Base-by-base conservation (phyloP, 2,329 filamentous ascomycete species). In the Lecanicillium sp. region DNA sequence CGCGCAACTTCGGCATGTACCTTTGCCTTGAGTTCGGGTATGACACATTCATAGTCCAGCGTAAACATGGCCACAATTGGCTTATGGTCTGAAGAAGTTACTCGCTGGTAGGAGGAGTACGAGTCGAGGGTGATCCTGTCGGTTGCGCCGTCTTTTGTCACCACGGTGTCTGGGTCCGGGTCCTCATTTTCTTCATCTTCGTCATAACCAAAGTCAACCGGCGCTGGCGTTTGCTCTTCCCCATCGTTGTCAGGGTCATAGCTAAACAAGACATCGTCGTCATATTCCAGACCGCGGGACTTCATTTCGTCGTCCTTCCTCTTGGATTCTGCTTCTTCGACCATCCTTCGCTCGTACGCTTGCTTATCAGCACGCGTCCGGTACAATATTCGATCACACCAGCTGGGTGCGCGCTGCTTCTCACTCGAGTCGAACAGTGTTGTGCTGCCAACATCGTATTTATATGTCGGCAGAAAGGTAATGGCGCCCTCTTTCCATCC, bases 1-100 rank as follows among this genome's bases (percentile, higher is more conserved):
- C 84, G 75, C 2, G 85, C 89, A 11, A 96, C 85, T 53, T 96
- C 88, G 41, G 85, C 78, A 45, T 95, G 84, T 0, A 96, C 70
- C 45, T 78, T 82, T 2, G 86, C 78, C 56, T 94, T 95, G 18
- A 95, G 65, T 19, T 90, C 81, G 0, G 88, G 84, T 0, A 94
- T 79, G 1, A 95, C 85, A 1, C 85, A 83, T 45, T 95, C 85
- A 54, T 92, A 95, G 32, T 83, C 81, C 7, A 98, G 62, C 0
- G 76, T 82, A 54, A 96, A 96, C 1, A 89, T 67, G 1, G 88
- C 86, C 42, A 81, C 77, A 2, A 98, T 65, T 0, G 92, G 94
- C 57, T 98, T 98, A 61, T 98, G 92, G 51, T 98, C 92, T 0
- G 90, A 96, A 1, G 90, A 95, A 13, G 85, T 75, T 17, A 98